These are phyloP conservation scores for Paecilomyces sp. DNA, from an alignment of 2,329 filamentous ascomycete species.

Conservation along the genomic window DNA sequence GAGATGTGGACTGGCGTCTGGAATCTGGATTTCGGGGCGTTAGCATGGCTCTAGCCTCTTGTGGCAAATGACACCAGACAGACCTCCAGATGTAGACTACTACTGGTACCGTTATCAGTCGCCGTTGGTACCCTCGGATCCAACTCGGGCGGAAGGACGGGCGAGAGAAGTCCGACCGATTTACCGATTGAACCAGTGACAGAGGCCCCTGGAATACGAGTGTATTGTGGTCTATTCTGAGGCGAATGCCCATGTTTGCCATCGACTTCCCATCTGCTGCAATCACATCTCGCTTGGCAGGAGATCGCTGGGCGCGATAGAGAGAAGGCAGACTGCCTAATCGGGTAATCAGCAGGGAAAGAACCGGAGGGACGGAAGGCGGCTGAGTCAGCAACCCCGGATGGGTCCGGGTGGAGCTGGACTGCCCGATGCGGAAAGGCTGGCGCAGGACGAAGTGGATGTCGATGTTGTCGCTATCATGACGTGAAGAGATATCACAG, in stretches of 20 bases:
- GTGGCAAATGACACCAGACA: too few relatives aligned
- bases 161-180: not conserved
- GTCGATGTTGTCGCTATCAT: not conserved
- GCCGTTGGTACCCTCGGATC: not conserved
- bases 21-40: not conserved
- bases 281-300: not conserved
- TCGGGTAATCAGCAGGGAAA: not conserved
- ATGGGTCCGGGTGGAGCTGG: not conserved
- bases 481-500: not conserved
- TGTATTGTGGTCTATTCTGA: not conserved
- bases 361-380: not conserved
- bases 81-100: too few relatives aligned
- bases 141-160: not conserved
- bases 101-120: too few relatives aligned
- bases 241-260: not conserved
- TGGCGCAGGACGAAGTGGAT: not conserved
- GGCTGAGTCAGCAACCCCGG: not conserved
- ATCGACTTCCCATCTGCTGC: not conserved
- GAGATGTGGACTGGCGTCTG: not conserved
- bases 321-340: not conserved
- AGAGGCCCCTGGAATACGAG: not conserved
- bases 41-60: too few relatives aligned
- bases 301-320: too few relatives aligned
- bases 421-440: not conserved
- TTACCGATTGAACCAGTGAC: not conserved